Evolutionary conservation across 2,329 filamentous ascomycete genomes (phyloP).

Genomic region (Hymenoscyphus fructigenus): DNA sequence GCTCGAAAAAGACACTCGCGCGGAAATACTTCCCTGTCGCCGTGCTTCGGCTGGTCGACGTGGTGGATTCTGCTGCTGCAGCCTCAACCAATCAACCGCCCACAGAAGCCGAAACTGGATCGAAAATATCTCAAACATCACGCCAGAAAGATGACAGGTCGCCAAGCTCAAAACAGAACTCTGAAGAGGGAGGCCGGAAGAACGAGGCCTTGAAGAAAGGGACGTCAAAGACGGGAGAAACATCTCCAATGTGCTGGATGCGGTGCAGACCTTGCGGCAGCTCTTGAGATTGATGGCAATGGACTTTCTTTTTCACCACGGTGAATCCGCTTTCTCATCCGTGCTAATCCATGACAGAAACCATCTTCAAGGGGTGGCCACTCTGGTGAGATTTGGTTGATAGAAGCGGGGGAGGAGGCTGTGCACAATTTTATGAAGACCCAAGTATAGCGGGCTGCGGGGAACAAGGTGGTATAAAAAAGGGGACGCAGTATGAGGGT

Average conservation of each 20-base stretch:
- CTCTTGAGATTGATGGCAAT: too few species aligned
- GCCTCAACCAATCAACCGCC: conserved; percentile 13
- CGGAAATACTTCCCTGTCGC: background rate
- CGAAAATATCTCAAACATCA: conserved; percentile 29
- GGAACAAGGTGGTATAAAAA: conserved; percentile 1
- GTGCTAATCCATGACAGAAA: too few species aligned
- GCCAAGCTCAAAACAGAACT: conserved; percentile 3
- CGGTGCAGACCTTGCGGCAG: too few species aligned
- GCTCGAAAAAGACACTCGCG: background rate
- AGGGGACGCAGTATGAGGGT: background rate
- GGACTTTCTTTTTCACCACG: too few species aligned
- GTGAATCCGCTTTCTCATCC: too few species aligned
- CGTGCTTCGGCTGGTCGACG: background rate
- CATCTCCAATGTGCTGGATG: too few species aligned
- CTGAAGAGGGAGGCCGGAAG: conserved; percentile 4
- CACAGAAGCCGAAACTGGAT: conserved; percentile 21
- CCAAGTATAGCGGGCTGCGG: background rate
- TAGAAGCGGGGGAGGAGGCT: background rate
- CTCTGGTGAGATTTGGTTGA: background rate
- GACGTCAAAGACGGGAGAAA: too few species aligned
- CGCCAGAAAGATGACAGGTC: conserved; percentile 17
- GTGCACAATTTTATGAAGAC: background rate
- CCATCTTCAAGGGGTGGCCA: too few species aligned
- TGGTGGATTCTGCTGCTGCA: conserved; percentile 9
- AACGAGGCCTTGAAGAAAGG: background rate